Percentiles rank a stretch among this genome's conserved stretches.
phyloP scores from a whole-genome alignment of 306 rosid species.

The Oxytropis ochrocephala region DNA sequence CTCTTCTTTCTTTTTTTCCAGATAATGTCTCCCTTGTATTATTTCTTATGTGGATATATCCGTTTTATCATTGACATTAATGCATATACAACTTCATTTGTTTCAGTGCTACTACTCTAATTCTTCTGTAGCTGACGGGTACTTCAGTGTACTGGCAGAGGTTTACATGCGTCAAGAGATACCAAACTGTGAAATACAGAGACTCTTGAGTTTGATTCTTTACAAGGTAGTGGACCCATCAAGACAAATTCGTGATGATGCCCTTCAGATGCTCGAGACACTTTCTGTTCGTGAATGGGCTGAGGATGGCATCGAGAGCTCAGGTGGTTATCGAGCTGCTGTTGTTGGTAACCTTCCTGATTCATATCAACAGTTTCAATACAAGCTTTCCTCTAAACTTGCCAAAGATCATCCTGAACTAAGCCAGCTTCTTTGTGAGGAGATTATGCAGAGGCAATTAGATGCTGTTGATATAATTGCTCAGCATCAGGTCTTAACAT shows the following conservation, averaged over 20 bases:
- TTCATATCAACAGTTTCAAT: constrained; percentile 98
- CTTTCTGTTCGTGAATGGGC: constrained; percentile 99
- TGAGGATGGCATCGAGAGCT: constrained; percentile 90
- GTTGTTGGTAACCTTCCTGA: constrained; percentile 99
- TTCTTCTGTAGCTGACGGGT: constrained; percentile 97
- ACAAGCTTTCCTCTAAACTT: constrained; percentile 97
- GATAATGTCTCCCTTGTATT: not conserved
- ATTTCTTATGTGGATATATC: not conserved
- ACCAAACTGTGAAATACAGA: constrained; percentile 96
- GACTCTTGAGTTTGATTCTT: constrained; percentile 91
- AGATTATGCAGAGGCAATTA: constrained; percentile 97
- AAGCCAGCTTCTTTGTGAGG: constrained; percentile 98
- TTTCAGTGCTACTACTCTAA: constrained; percentile 92
- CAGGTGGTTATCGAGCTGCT: constrained; percentile 98
- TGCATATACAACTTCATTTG: constrained; percentile 20
- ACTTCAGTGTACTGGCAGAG: constrained; percentile 99
- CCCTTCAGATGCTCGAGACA: constrained; percentile 99
- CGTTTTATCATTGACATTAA: constrained; percentile 7
- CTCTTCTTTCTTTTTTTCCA: constrained; percentile 9
- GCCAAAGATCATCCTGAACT: constrained; percentile 98
- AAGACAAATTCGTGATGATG: constrained; percentile 98
- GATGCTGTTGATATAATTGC: constrained; percentile 99
- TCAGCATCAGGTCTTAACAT: constrained; percentile 98
- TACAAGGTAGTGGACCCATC: constrained; percentile 99
- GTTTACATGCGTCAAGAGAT: constrained; percentile 99